phyloP scores from a whole-genome alignment of 345 rosid genomes.

The Pistacia integerrima region DNA sequence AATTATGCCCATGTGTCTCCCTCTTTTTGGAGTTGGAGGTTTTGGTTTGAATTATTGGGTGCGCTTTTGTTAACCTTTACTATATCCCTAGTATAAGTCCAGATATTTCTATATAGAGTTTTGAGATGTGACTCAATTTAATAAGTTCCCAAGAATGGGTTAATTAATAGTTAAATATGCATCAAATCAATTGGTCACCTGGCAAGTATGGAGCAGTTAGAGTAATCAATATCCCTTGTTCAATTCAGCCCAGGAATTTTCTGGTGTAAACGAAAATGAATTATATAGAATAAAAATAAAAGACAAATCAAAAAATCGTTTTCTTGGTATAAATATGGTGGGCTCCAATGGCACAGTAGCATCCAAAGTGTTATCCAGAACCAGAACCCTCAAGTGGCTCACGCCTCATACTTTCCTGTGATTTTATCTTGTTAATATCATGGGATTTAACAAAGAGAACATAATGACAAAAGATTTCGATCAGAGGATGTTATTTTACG shows the following conservation, averaged over 20 bases:
- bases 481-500: background rate
- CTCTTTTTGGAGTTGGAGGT: background rate
- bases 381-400: conserved; percentile 24
- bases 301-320: background rate
- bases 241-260: conserved; percentile 25
- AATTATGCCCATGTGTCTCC: background rate
- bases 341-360: conserved; percentile 23
- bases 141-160: no score
- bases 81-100: no score
- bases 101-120: no score
- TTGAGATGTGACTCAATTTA: no score
- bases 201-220: background rate
- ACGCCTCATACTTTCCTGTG: background rate
- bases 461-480: no score
- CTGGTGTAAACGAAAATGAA: background rate
- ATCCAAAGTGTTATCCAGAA: conserved; percentile 33
- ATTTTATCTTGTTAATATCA: background rate
- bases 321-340: conserved; percentile 19
- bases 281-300: background rate
- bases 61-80: no score
- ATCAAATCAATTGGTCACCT: background rate
- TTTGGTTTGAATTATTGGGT: background rate
- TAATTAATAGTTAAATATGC: background rate
- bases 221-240: background rate
- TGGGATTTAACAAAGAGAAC: background rate